Base-by-base conservation (phyloP, 2,329 filamentous ascomycete species). In the Tolypocladium cylindrosporum region DNA sequence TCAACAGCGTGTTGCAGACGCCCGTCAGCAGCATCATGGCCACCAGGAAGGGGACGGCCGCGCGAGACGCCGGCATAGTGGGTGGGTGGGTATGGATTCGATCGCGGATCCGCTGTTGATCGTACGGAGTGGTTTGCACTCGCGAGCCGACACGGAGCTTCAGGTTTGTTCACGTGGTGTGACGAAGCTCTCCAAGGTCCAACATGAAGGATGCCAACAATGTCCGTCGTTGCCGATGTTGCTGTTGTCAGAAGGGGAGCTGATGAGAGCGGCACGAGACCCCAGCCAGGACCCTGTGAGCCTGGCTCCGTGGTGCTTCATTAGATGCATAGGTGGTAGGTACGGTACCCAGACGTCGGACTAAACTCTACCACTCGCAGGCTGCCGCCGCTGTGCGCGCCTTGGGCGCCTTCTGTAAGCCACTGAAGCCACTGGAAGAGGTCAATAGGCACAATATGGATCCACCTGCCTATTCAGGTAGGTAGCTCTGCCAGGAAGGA, bases 1-100 rank as follows among this genome's bases (percentile, higher is more conserved):
- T 97, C 68, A 99, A 80, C 61, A 99, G 84, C 1, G 94, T 99
- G 73, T 99, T 99, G 80, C 91, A 96, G 61, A 96, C 91, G 62
- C 93, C 93, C 31, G 93, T 97, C 70, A 96, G 76, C 69, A 97
- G 80, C 93, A 97, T 97, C 90, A 97, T 95, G 66, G 81, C 88
- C 73, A 97, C 91, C 62, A 97, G 80, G 69, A 97, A 82, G 42
- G 91, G 91, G 60, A 97, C 83, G 57, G 91, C 71, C 42, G 83
- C 83, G 71, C 83, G 84, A 64, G 82, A 79, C 65, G 88, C 82
- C 89, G 24, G 24, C 24, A 96, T 95, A 56, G 57, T 41, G 34
- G n/a, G n/a, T 52, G 16, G 24, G 7, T 19, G 16, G 24, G 7
- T 19, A 24, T 48, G 27, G 48, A 10, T 52, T 37, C 19, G 48